Percentiles rank a stretch among this genome's conserved stretches.
Evolutionary conservation across 352 stramenopile species (phyloP).

Genomic region (Paralagenidium karlingii): DNA sequence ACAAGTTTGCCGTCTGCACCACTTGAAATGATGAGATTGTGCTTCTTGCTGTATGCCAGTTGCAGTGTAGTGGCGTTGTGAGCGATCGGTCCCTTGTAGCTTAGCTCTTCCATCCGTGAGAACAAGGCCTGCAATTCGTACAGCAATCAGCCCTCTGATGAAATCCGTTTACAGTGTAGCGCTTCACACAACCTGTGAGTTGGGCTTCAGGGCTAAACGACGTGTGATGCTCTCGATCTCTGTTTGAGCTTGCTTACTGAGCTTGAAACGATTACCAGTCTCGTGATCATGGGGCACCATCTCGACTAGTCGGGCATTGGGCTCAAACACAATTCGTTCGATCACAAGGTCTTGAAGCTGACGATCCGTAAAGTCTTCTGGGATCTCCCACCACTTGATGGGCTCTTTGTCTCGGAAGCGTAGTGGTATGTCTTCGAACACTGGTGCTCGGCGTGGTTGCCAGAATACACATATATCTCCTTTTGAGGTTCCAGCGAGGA

Average conservation of each 20-base stretch:
- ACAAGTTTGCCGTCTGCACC: constrained; percentile 31
- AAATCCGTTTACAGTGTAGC: too few relatives aligned
- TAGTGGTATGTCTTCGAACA: constrained; percentile 15
- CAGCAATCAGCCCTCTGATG: too few relatives aligned
- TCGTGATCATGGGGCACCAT: constrained; percentile 46
- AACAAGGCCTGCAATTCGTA: too few relatives aligned
- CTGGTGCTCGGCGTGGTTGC: constrained; percentile 27
- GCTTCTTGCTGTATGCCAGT: constrained; percentile 38
- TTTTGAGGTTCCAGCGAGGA: constrained; percentile 47
- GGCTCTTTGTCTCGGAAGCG: constrained; percentile 22
- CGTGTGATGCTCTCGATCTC: constrained; percentile 46
- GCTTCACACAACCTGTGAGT: too few relatives aligned
- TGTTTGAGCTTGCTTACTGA: constrained; percentile 29
- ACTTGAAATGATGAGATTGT: constrained; percentile 35
- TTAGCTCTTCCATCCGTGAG: constrained; percentile 26
- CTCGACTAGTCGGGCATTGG: constrained; percentile 39
- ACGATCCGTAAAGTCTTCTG: constrained; percentile 40
- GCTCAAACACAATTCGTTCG: constrained; percentile 44
- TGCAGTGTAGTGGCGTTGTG: constrained; percentile 31
- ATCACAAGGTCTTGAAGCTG: constrained; percentile 51
- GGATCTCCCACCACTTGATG: constrained; percentile 66
- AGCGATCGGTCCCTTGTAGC: constrained; percentile 32
- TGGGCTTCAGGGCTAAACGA: constrained; percentile 27
- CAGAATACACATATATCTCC: constrained; percentile 59
- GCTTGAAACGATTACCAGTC: constrained; percentile 53